Evolutionary conservation across 495 filamentous ascomycete species (phyloP), one percentile per base, ranked within the genome.

Genomic region (Podospora pseudopauciseta): DNA sequence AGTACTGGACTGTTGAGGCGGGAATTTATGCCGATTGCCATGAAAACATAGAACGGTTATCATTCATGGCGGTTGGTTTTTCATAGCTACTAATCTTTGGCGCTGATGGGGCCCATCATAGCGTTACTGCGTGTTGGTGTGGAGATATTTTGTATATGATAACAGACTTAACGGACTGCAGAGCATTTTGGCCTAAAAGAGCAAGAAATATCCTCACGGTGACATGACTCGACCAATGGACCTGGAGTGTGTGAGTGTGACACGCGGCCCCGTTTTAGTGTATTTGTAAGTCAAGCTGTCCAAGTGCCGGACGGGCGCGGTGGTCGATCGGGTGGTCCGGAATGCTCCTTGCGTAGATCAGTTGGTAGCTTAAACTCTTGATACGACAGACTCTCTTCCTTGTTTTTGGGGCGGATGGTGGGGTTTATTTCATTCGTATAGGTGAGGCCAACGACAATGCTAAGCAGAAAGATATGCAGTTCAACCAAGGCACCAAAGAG

Each of bases 271-370:
- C 39, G 23, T 49, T 49, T 49, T 49, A 49, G 39, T 49, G 39
- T 49, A 49, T 49, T 49, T 49, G 39, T 49, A 49, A 49, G 39
- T 49, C 39, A 49, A 49, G 13, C 39, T 49, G 6, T 13, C 39
- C 39, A 49, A 49, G 39, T 49, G 39, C 39, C 39, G 39, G 39
- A 13, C 39, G 39, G 39, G 39, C 39, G 39, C 2, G 39, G 13
- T 49, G 39, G n/a, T 63, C n/a, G 61, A 63, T 63, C 61, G 61
- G 61, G 9, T 39, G 61, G 32, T 63, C 30, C 61, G 61, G 61
- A 63, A 63, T 63, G 61, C 34, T 63, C 32, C 28, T 63, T 18
- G 39, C 15, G 39, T 49, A 49, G 39, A 49, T 49, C 39, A 49
- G 39, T 49, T 49, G 39, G 39, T 49, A 49, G 39, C 39, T 49